Base-by-base conservation (phyloP, 2,329 filamentous ascomycete species). In the Hypocreales sp. region DNA sequence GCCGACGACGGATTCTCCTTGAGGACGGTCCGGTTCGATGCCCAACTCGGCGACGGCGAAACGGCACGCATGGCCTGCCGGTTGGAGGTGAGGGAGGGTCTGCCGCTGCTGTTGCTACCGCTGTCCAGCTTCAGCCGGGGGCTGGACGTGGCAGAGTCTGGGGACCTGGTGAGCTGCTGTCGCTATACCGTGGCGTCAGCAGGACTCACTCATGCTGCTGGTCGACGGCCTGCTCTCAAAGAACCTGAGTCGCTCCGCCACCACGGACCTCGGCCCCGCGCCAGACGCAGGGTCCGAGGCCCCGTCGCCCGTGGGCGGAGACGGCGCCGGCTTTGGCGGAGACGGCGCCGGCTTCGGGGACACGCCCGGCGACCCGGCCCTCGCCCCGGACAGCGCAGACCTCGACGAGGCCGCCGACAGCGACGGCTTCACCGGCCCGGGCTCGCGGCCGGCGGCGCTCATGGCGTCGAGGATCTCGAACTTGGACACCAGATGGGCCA, bases 401-500 rank as follows among this genome's bases (percentile, higher is more conserved):
- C n/a, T n/a, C n/a, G n/a, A n/a, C n/a, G n/a, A n/a, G n/a, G n/a
- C n/a, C n/a, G n/a, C n/a, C n/a, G n/a, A n/a, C n/a, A n/a, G n/a
- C n/a, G n/a, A n/a, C n/a, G n/a, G n/a, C n/a, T n/a, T n/a, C n/a
- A n/a, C n/a, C n/a, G n/a, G n/a, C n/a, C n/a, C n/a, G n/a, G n/a
- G n/a, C n/a, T n/a, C n/a, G n/a, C n/a, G n/a, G n/a, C 15, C 29
- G 11, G 15, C 11, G 15, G 26, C 32, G 19, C 36, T 25, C 6
- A 28, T 21, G 13, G 36, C 36, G 25, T 50, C 46, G 4, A 48
- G 35, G n/a, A 35, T 33, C 33, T 54, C 50, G 20, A 51, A 54
- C 22, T 46, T 51, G n/a, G 46, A 49, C 1, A 54, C 41, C 11
- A 54, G 42, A 16, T 47, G 41, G 20, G 50, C 42, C 15, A 54